Conservation (phyloP, 805 yeast species). For the Diddensiella santjacobensis region DNA sequence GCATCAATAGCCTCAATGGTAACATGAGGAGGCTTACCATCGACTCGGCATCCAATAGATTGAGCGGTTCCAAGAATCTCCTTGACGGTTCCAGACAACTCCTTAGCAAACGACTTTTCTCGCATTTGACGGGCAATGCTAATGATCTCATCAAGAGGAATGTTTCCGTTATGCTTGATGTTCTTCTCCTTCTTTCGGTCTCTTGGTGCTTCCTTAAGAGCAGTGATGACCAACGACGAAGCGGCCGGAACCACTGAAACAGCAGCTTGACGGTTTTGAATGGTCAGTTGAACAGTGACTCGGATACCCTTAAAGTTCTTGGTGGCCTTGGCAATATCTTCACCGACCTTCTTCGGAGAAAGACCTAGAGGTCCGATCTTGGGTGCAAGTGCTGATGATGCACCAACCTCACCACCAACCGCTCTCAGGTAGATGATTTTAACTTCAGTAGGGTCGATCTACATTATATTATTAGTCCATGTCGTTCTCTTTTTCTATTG, state of each 20-base stretch:
- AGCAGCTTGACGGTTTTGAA: constrained; percentile 99
- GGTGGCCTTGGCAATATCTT: constrained; percentile 99
- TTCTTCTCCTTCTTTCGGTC: constrained; percentile 99
- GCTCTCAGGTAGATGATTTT: constrained; percentile 98
- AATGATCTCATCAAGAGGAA: constrained; percentile 91
- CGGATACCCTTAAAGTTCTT: constrained; percentile 98
- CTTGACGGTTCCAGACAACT: constrained; percentile 92
- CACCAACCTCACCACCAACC: constrained; percentile 99
- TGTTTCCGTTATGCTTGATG: constrained; percentile 98
- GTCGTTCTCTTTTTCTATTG: not conserved
- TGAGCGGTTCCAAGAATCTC: constrained; percentile 99
- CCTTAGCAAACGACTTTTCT: constrained; percentile 97
- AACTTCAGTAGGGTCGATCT: constrained; percentile 98
- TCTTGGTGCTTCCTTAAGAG: constrained; percentile 99
- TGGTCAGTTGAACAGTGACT: constrained; percentile 97
- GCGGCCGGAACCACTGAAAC: constrained; percentile 99
- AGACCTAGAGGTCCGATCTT: constrained; percentile 99
- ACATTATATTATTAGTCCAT: constrained; percentile 39
- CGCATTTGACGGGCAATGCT: constrained; percentile 98
- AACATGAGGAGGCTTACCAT: constrained; percentile 99
- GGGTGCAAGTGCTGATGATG: constrained; percentile 99
- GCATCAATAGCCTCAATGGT: constrained; percentile 97
- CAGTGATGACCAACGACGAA: constrained; percentile 97
- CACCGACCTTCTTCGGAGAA: constrained; percentile 99
- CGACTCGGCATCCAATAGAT: constrained; percentile 99